Evolutionary conservation across 2,329 filamentous ascomycete species (phyloP), one percentile per base, ranked within the genome.

Genomic region (Colletotrichum tanaceti): DNA sequence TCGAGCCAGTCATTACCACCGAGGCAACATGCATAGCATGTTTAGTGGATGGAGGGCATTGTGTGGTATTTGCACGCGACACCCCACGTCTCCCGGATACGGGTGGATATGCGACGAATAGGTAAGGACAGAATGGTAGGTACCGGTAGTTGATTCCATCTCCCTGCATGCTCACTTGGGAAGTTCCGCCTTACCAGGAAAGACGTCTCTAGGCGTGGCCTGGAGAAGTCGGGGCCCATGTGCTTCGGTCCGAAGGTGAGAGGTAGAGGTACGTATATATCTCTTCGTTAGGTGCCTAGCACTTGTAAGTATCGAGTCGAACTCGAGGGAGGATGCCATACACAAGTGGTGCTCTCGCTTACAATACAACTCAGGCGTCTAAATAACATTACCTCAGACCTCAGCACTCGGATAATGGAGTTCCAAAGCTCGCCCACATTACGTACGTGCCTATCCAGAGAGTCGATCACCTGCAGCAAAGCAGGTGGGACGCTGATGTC

Each of bases 401-500:
- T 35, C 24, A 24, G 41, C n/a, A 16, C 22, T 58, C 10, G 39
- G 54, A 44, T 24, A 39, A 43, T 20, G 39, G 24, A 18, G 20
- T 57, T 57, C 20, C 53, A 55, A 7, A 55, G 53, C 46, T 32
- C 38, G 5, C 18, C 41, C 41, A 9, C 24, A 32, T 24, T 57
- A 44, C 55, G 14, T 58, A 44, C 9, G 38, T 32, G 18, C 16
- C 49, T 35, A 2, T 35, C 32, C 2, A 10, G 32, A 7, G 58
- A 61, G 47, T 20, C 22, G 47, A 62, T 62, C 47, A 62, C 58
- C 13, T 53, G 38, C 58, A 46, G 24, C 11, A 38, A 35, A 18
- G 58, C 22, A 39, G 58, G 52, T 43, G 58, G 58, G 22, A 44
- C 32, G 22, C n/a, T 20, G 38, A 39, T 52, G 49, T 53, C 49